These are phyloP conservation scores for Singerocomus inundabilis DNA, from an alignment of 1,284 basidiomycete species.

Conservation along the genomic window DNA sequence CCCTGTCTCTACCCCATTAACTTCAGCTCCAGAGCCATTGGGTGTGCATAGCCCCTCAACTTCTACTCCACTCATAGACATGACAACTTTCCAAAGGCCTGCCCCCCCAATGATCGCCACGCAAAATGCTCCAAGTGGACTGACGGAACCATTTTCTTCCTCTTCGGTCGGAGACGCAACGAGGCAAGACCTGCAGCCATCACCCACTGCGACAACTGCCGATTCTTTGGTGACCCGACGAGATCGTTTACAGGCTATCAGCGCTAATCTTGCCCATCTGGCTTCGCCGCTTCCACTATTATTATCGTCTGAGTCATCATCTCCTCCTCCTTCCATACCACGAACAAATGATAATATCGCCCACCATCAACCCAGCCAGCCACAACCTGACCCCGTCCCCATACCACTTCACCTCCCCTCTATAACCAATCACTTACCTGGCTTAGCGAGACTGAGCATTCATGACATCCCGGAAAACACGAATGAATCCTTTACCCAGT, in stretches of 20 bases:
- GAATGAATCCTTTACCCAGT: background rate
- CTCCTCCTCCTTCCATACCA: background rate
- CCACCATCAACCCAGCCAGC: background rate
- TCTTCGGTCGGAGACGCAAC: background rate
- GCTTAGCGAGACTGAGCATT: background rate
- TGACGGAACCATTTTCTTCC: background rate
- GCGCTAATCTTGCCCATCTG: constrained; percentile 14
- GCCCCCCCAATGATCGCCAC: constrained; percentile 1
- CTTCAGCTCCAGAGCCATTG: background rate
- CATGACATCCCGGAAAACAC: background rate
- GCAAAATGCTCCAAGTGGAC: background rate
- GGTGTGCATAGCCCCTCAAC: background rate
- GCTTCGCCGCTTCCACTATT: constrained; percentile 1
- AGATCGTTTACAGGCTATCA: constrained; percentile 21
- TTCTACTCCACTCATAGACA: background rate
- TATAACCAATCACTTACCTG: background rate
- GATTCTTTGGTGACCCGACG: constrained; percentile 15
- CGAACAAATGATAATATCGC: background rate
- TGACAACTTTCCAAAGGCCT: background rate
- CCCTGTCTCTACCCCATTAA: constrained; percentile 9
- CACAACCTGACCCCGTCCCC: background rate
- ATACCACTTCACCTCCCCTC: constrained; percentile 9
- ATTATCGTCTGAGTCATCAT: constrained; percentile 6
- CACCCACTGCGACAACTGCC: background rate
- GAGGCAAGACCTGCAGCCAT: constrained; percentile 1